These are phyloP conservation scores for Xerocomus brunneocitrinus DNA, from an alignment of 768 basidiomycete species.

Conservation along the genomic window DNA sequence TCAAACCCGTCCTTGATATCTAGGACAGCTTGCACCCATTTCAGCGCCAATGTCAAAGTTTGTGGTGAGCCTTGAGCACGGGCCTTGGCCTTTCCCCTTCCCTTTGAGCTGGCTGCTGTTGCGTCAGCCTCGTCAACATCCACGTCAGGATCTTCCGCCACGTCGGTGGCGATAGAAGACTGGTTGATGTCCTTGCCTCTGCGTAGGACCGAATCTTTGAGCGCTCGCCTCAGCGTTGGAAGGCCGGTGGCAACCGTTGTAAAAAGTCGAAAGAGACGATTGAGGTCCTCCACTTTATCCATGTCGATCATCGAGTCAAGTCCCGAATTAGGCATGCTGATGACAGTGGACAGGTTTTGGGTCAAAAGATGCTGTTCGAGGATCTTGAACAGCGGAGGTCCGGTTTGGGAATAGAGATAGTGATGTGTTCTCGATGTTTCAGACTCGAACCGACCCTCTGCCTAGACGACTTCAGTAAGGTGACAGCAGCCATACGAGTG, in stretches of 20 bases:
- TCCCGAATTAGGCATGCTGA: constrained; percentile 80
- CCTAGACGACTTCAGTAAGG: constrained; percentile 41
- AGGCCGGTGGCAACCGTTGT: constrained; percentile 63
- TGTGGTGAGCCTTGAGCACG: constrained; percentile 37
- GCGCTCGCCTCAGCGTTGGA: constrained; percentile 53
- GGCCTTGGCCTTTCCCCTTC: constrained; percentile 55
- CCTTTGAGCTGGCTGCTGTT: constrained; percentile 34
- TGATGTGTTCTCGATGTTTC: constrained; percentile 83
- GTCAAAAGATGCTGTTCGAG: constrained; percentile 75
- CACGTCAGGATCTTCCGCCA: constrained; percentile 30
- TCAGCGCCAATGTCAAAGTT: constrained; percentile 61
- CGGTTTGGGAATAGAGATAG: constrained; percentile 78
- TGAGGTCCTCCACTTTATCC: constrained; percentile 70
- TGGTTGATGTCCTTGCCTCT: constrained; percentile 82
- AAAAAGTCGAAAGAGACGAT: constrained; percentile 76
- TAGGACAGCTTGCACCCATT: constrained; percentile 92
- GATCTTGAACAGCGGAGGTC: constrained; percentile 62
- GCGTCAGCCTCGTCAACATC: constrained; percentile 36
- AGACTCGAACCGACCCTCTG: constrained; percentile 72
- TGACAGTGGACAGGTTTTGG: constrained; percentile 68
- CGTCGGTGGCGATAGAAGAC: constrained; percentile 41
- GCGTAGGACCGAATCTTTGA: constrained; percentile 67
- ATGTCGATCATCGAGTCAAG: constrained; percentile 83
- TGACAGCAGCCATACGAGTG: neutral
- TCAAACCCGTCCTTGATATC: constrained; percentile 93